A percentile compares a stretch with the other conserved stretches of the same genome.
These are phyloP conservation scores for Chalara sp. DNA, from an alignment of 2,329 filamentous ascomycete species.

Conservation along the genomic window DNA sequence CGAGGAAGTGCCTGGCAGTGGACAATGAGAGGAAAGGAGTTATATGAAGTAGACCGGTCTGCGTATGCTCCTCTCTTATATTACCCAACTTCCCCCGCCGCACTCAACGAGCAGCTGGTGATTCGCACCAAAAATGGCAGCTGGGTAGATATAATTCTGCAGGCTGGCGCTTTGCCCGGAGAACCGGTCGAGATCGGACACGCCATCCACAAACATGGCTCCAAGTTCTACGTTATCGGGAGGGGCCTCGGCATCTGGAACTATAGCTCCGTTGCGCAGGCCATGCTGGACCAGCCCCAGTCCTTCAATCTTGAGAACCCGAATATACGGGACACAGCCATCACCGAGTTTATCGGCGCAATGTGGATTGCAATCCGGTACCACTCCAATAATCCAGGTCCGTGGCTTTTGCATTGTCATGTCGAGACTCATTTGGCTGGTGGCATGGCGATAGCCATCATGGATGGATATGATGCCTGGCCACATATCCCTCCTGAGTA, in stretches of 20 bases:
- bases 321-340: conserved; percentile 28
- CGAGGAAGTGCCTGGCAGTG: too few species aligned
- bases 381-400: conserved; percentile 36
- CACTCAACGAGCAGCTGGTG: too few species aligned
- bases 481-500: conserved; percentile 23
- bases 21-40: too few species aligned
- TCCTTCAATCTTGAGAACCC: conserved; percentile 36
- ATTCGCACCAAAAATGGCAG: too few species aligned
- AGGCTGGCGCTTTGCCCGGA: too few species aligned
- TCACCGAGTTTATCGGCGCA: too few species aligned
- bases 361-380: conserved; percentile 33
- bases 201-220: conserved; percentile 35
- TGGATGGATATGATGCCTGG: conserved; percentile 41
- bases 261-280: conserved; percentile 33
- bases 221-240: conserved; percentile 36
- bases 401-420: conserved; percentile 43
- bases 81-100: too few species aligned
- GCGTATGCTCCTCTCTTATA: too few species aligned
- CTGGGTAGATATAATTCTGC: too few species aligned
- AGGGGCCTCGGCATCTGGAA: conserved; percentile 29
- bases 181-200: too few species aligned
- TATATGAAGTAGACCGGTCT: too few species aligned
- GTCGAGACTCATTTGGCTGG: conserved; percentile 38
- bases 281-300: conserved; percentile 29
- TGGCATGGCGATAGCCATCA: conserved; percentile 39